Percentiles rank a stretch among this genome's conserved stretches.
phyloP scores from a whole-genome alignment of 257 asterid species.

The Apocynum venetum region DNA sequence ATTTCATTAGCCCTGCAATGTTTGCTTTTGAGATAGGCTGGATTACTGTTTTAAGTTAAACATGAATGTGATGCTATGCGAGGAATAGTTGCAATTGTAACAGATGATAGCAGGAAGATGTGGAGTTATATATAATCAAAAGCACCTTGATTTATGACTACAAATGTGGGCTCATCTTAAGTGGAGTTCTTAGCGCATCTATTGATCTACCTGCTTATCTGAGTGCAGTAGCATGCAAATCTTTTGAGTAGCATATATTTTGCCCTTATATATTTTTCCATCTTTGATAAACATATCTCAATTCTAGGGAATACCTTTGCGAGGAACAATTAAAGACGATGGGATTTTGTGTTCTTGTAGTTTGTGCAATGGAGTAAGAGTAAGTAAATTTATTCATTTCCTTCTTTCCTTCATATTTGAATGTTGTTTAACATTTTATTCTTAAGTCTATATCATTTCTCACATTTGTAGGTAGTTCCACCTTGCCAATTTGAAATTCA shows the following conservation, averaged over 20 bases:
- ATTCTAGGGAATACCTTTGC: slow-evolving; percentile 46
- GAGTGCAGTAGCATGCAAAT: neutral
- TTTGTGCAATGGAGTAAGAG: slow-evolving; percentile 71
- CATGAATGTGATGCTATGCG: neutral
- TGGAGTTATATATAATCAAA: neutral
- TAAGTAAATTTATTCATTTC: slow-evolving; percentile 31
- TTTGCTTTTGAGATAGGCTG: neutral
- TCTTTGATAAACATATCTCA: slow-evolving; percentile 5
- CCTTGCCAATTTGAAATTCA: slow-evolving; percentile 97
- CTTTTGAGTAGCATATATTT: neutral
- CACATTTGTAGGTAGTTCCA: slow-evolving; percentile 60
- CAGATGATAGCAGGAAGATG: neutral
- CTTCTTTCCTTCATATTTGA: slow-evolving; percentile 11
- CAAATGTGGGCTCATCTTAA: neutral
- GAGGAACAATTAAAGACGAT: slow-evolving; percentile 80
- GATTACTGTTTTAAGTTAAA: neutral
- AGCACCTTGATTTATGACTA: neutral
- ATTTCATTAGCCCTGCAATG: too few relatives aligned
- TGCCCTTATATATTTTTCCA: neutral
- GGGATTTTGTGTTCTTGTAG: slow-evolving; percentile 91
- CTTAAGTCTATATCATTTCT: slow-evolving; percentile 11
- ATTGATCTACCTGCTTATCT: neutral
- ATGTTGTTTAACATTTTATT: slow-evolving; percentile 7
- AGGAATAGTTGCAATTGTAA: neutral
- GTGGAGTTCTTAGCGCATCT: neutral